Evolutionary conservation across 1,284 basidiomycete genomes (phyloP).

Genomic region (Ustanciosporium gigantosporum): DNA sequence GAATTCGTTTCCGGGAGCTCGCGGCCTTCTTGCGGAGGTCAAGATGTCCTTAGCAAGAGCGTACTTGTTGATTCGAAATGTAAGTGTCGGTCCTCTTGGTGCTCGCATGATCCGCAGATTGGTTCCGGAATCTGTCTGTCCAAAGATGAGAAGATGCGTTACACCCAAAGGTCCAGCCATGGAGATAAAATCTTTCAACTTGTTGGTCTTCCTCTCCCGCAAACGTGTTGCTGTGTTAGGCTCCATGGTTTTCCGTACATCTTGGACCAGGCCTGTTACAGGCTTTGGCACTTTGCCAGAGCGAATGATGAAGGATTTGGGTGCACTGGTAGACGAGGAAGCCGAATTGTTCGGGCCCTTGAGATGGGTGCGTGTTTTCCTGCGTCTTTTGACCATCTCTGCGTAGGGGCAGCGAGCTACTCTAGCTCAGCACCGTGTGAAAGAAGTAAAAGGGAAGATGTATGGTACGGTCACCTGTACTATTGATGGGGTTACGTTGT

Average conservation of each 20-base stretch:
- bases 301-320: constrained; percentile 80
- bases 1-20: constrained; percentile 76
- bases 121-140: constrained; percentile 67
- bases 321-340: constrained; percentile 49
- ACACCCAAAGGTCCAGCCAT: constrained; percentile 90
- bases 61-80: constrained; percentile 89
- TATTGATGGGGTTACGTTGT: too few relatives aligned
- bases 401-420: too few relatives aligned
- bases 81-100: constrained; percentile 90
- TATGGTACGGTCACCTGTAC: too few relatives aligned
- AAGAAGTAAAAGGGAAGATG: too few relatives aligned
- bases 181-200: constrained; percentile 89
- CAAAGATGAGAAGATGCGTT: constrained; percentile 87
- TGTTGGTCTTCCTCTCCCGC: constrained; percentile 83
- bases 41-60: constrained; percentile 83
- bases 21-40: constrained; percentile 70
- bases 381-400: constrained; percentile 42
- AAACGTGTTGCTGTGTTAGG: constrained; percentile 93
- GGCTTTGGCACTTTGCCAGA: constrained; percentile 88
- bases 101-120: constrained; percentile 82
- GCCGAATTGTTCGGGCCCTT: constrained; percentile 52
- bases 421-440: too few relatives aligned
- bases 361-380: constrained; percentile 58
- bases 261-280: constrained; percentile 84
- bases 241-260: constrained; percentile 94